Base-by-base conservation (phyloP, 2,329 filamentous ascomycete genomes). In the Aspergillus bombycis region DNA sequence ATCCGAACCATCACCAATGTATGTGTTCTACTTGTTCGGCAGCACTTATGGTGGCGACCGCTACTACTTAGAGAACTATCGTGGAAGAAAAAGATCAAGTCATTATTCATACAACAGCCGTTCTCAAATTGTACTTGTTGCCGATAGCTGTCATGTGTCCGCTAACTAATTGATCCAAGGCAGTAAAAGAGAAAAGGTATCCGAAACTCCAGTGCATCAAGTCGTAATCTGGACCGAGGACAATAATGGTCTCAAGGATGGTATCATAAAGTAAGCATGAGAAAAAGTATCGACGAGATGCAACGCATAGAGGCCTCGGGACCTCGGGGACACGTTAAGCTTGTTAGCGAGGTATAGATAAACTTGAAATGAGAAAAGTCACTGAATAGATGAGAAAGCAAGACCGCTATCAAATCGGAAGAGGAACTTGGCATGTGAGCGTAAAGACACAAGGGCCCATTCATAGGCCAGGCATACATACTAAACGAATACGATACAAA, bases 401-500 rank as follows among this genome's bases (percentile, higher is more conserved):
- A 64, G 60, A 60, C 52, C 64, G 71, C 65, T 73, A 72, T 70
- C 67, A 61, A 63, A 66, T 16, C 55, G 70, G 34, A 60, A 67
- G 23, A 54, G 45, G 50, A 50, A 57, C 32, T 48, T 59, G 34
- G 57, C 56, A 26, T 53, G 45, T 52, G 56, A 58, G 52, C 46
- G 54, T 57, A 64, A 57, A 57, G 64, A 69, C 59, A 67, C 54
- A 65, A 52, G 52, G 60, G 52, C 43, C 62, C 55, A 45, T 60
- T 52, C 60, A 50, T 58, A 62, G 58, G 60, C 62, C 69, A 65
- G 60, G 50, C 59, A 68, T 64, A 65, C 62, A 71, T 65, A 68
- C 67, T 62, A 61, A 69, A 52, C 60, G 68, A 36, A 68, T 71
- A 72, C 68, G 70, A 68, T 67, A 72, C 62, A 70, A 60, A 64